phyloP scores from a whole-genome alignment of 2,329 filamentous ascomycete species.

The Fusarium albosuccineum region DNA sequence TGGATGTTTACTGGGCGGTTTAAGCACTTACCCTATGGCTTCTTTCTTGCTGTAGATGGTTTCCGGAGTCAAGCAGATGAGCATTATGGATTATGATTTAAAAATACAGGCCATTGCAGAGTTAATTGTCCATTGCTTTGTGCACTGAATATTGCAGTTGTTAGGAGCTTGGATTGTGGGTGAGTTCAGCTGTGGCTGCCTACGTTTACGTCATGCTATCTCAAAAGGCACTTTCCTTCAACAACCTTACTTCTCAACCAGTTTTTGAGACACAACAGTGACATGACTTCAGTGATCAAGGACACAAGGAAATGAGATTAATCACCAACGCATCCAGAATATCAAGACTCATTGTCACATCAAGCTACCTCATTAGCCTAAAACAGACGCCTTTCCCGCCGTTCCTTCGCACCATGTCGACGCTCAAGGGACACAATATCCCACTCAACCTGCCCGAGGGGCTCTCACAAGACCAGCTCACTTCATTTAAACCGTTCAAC shows the following conservation, averaged over 20 bases:
- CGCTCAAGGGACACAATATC: conserved; percentile 49
- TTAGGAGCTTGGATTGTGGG: not conserved
- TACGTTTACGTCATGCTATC: no score
- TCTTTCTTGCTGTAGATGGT: not conserved
- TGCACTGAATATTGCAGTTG: not conserved
- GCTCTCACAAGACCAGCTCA: conserved; percentile 59
- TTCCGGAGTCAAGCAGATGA: not conserved
- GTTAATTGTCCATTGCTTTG: not conserved
- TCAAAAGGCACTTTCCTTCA: no score
- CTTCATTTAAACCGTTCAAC: conserved; percentile 64
- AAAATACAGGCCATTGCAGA: not conserved
- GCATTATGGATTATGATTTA: not conserved
- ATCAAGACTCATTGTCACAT: conserved; percentile 5
- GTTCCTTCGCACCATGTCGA: conserved; percentile 38
- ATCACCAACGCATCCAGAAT: conserved; percentile 9
- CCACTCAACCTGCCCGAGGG: conserved; percentile 59
- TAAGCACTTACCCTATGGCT: conserved; percentile 22
- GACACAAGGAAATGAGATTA: conserved; percentile 29
- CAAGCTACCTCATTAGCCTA: conserved; percentile 11
- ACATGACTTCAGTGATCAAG: not conserved
- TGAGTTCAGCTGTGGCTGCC: no score
- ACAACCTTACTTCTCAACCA: not conserved
- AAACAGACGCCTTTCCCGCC: not conserved
- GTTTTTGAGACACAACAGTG: no score
- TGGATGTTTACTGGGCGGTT: conserved; percentile 72